These are phyloP conservation scores for Kodamaea suecica DNA, from an alignment of 1,139 yeast genomes.

Conservation along the genomic window DNA sequence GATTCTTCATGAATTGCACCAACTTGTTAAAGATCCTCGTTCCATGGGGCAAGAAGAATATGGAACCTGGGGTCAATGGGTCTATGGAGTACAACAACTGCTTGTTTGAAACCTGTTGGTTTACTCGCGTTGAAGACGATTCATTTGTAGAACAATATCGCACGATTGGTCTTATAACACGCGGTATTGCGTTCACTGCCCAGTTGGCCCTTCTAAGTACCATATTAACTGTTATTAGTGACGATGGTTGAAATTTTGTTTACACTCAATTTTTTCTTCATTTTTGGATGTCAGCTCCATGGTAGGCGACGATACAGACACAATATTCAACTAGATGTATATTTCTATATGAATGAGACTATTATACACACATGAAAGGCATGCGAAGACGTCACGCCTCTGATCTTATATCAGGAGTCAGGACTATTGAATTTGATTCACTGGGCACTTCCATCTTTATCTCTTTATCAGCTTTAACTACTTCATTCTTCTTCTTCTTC, in stretches of 20 bases:
- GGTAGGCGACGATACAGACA: too few relatives aligned
- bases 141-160: not conserved
- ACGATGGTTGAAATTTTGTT: too few relatives aligned
- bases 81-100: conserved; percentile 79
- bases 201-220: too few relatives aligned
- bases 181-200: too few relatives aligned
- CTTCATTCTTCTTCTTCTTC: conserved; percentile 7
- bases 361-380: too few relatives aligned
- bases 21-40: conserved; percentile 79
- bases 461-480: conserved; percentile 1
- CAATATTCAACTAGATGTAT: too few relatives aligned
- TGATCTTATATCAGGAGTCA: not conserved
- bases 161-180: too few relatives aligned
- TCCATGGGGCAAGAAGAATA: conserved; percentile 90
- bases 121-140: conserved; percentile 37
- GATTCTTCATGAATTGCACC: conserved; percentile 77
- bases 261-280: too few relatives aligned
- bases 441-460: conserved; percentile 1
- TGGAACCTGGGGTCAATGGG: conserved; percentile 79
- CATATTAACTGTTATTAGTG: too few relatives aligned
- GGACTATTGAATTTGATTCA: not conserved
- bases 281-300: too few relatives aligned
- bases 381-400: too few relatives aligned
- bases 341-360: too few relatives aligned
- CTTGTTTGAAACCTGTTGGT: conserved; percentile 51